Conservation (phyloP, 345 rosid species). For the Stellera chamaejasme region DNA sequence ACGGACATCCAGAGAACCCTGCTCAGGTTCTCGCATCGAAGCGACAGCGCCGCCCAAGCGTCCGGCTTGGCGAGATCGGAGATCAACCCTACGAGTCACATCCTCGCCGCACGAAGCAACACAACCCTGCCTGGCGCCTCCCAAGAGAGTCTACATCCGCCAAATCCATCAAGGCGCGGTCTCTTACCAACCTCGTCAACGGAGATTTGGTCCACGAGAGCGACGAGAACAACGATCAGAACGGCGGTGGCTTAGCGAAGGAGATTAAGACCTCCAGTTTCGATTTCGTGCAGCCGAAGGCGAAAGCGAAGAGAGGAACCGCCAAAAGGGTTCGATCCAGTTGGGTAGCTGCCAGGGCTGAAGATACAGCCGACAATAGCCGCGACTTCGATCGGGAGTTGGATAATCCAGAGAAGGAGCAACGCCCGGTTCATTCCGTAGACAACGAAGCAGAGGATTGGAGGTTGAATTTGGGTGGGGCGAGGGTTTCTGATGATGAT, state of each 20-base stretch:
- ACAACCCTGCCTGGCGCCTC: conserved; percentile 21
- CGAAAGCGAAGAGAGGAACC: conserved; percentile 31
- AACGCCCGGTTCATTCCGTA: conserved; percentile 33
- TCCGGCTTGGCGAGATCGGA: conserved; percentile 69
- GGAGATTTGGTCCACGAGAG: conserved; percentile 29
- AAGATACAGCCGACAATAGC: conserved; percentile 28
- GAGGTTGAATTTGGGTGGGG: conserved; percentile 27
- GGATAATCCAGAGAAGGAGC: conserved; percentile 38
- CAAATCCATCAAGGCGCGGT: conserved; percentile 48
- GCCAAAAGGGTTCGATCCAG: conserved; percentile 40
- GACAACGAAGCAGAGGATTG: conserved; percentile 30
- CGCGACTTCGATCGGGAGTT: conserved; percentile 42
- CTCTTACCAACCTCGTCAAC: conserved; percentile 48
- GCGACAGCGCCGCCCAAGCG: conserved; percentile 71
- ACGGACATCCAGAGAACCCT: conserved; percentile 19
- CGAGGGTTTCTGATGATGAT: conserved; percentile 21
- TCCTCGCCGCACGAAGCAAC: conserved; percentile 35
- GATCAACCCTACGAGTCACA: conserved; percentile 40
- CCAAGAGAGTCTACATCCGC: conserved; percentile 27
- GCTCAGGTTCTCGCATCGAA: conserved; percentile 30
- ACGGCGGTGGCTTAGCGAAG: conserved; percentile 17
- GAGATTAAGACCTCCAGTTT: conserved; percentile 10
- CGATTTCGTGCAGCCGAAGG: conserved; percentile 25
- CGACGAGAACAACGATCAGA: conserved; percentile 14
- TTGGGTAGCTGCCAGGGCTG: conserved; percentile 33